Base-by-base conservation (phyloP, 257 asterid genomes). In the Voacanga thouarsii region DNA sequence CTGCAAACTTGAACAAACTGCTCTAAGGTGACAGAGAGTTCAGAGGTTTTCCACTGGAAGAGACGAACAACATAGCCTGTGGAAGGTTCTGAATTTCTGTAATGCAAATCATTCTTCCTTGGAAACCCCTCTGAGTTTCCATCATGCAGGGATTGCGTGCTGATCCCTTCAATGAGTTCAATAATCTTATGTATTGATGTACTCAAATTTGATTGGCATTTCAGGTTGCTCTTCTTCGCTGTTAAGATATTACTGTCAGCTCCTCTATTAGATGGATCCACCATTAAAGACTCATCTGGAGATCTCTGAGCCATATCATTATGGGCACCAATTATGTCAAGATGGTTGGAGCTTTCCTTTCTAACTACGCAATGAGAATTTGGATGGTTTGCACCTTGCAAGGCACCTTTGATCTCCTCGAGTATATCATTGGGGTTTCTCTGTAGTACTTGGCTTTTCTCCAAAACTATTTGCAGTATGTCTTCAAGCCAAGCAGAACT, bases 41-140 rank as follows among this genome's bases (percentile, higher is more conserved):
- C 97, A 71, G 87, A 85, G 30, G 91, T 78, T 84, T 88, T 93
- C 97, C 97, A 91, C 74, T 91, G 97, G 77, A 93, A 91, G 76
- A 84, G 84, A 45, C 96, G 89, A 64, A 87, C 87, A 41, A 76
- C 37, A 78, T 87, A 93, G 70, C 88, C 88, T 41, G 89, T 78
- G 28, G 86, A 84, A 66, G 85, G 78, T 45, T 84, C 86, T 57
- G 81, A 74, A 81, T 79, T 75, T 47, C 81, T 86, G 71, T 66
- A 81, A 0, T 84, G 83, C 59, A 77, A 81, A 77, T 82, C 85
- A 67, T 80, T 82, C 81, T 77, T 82, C 63, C 79, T 85, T 37
- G 86, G 65, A 67, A 47, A 81, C 74, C 80, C 72, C 50, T 84
- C 86, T 56, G 85, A 75, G 16, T 30, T 75, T 39, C 81, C 81